Evolutionary conservation across 805 yeast genomes (phyloP), one percentile per base, ranked within the genome.

Genomic region (Wickerhamiella domercqiae): DNA sequence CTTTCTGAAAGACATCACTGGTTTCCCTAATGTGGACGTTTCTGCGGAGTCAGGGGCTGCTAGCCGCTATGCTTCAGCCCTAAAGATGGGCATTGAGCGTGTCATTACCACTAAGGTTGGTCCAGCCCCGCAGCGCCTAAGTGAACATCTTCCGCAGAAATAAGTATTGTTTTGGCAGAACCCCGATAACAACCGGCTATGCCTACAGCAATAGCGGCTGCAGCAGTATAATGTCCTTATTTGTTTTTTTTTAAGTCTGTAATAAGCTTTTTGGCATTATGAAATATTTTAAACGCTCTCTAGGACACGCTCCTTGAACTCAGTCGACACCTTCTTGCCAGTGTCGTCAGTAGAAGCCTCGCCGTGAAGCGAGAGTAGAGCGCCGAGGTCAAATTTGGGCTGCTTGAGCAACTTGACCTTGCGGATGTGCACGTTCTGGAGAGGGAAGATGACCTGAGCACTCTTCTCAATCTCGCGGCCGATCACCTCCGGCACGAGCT

Each of bases 401-500:
- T 79, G 93, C 73, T 87, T 87, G 70, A 87, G 82, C 66, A 87
- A 76, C 77, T 87, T 87, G 60, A 87, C 96, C 75, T 87, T 87
- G 78, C 96, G 86, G 68, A 87, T 81, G 78, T 84, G 93, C 62
- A 86, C 93, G 73, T 87, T 84, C 74, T 87, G 97, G 66, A 87
- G 78, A 62, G 97, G 97, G 78, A 71, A 84, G 72, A 86, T 81
- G 58, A 81, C 71, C 68, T 78, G 84, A 53, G 96, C 81, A 51
- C 94, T 75, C 74, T 84, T 86, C 72, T 84, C 94, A 60, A 86
- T 87, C 70, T 87, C 97, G 70, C 94, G 87, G 64, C 94, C 94
- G 65, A 86, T 86, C 55, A 87, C 94, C 73, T 86, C 97, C 63
- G 97, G 96, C 59, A 86, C 86, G 71, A 86, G 81, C 75, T 87